Conservation (phyloP, 345 rosid species). For the Noccaea caerulescens region DNA sequence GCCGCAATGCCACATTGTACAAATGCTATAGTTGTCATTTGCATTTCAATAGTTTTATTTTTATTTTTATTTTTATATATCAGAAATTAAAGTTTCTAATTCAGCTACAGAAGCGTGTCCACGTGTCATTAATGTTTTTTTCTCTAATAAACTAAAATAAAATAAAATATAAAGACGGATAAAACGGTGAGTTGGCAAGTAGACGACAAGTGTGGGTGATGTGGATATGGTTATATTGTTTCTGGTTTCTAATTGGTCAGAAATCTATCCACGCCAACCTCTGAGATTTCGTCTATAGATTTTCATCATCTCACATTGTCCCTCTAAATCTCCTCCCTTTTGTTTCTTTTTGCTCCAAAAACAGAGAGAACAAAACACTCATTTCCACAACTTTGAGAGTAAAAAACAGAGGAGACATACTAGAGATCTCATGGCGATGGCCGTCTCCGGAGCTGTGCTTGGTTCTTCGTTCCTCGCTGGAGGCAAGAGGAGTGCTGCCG, state of each 20-base stretch:
- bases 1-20: slow-evolving; percentile 29
- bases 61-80: not conserved
- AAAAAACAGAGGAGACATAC: not conserved
- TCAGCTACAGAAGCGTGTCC: not conserved
- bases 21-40: slow-evolving; percentile 27
- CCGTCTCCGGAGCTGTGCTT: slow-evolving; percentile 75
- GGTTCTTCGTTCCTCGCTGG: slow-evolving; percentile 80
- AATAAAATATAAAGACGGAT: not conserved
- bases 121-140: slow-evolving; percentile 13
- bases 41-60: not conserved
- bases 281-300: slow-evolving; percentile 61
- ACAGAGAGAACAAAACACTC: slow-evolving; percentile 14
- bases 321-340: slow-evolving; percentile 49
- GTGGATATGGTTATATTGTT: slow-evolving; percentile 58
- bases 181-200: slow-evolving; percentile 7
- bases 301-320: slow-evolving; percentile 64
- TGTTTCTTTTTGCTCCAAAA: slow-evolving; percentile 23
- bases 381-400: not conserved
- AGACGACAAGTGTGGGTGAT: slow-evolving; percentile 36
- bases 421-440: slow-evolving; percentile 56
- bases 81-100: not conserved
- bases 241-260: slow-evolving; percentile 67
- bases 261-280: slow-evolving; percentile 64
- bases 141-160: not conserved
- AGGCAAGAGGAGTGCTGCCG: slow-evolving; percentile 49